Evolutionary conservation across 768 basidiomycete species (phyloP), one percentile per base, ranked within the genome.

Genomic region (Nevesoporus exiguus): DNA sequence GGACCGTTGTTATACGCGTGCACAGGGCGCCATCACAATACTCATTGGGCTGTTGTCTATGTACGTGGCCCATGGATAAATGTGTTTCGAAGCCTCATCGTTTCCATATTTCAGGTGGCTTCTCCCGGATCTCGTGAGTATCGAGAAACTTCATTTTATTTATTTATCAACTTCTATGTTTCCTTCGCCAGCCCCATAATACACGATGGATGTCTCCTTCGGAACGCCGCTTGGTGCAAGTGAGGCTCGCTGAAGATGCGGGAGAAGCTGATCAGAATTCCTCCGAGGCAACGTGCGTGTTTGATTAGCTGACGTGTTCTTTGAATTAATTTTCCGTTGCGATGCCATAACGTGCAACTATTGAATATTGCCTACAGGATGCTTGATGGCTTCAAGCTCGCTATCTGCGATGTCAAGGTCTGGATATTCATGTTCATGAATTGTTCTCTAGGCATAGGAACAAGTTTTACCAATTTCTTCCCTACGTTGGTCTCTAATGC

Each of bases 381-480:
- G 7, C 63, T 77, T 33, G 65, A 68, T 36, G 85, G 85, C 1
- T 68, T 86, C n/a, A n/a, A n/a, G n/a, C n/a, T n/a, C n/a, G n/a
- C n/a, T n/a, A n/a, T n/a, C n/a, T n/a, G n/a, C n/a, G 85, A 85
- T 59, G 74, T 77, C 3, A 78, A 81, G 64, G 77, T 83, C 2
- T 61, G 66, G 30, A 67, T 84, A 17, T 84, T 87, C 58, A 71
- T 81, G 37, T 22, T 84, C 15, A 80, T 84, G 75, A 67, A 67
- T 1, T 76, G 74, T 33, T 66, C 77, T 0, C 79, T 80, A 56
- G 66, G 82, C 5, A 66, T 85, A 4, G 82, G 84, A 0, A 61
- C 82, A 49, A 82, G 83, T 50, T 85, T 82, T 57, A 75, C 80
- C 29, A 79, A 82, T 55, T 87, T 85, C 71, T 87, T 79, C 63